Evolutionary conservation across 345 rosid genomes (phyloP), one percentile per base, ranked within the genome.

Genomic region (Clausena lansium): DNA sequence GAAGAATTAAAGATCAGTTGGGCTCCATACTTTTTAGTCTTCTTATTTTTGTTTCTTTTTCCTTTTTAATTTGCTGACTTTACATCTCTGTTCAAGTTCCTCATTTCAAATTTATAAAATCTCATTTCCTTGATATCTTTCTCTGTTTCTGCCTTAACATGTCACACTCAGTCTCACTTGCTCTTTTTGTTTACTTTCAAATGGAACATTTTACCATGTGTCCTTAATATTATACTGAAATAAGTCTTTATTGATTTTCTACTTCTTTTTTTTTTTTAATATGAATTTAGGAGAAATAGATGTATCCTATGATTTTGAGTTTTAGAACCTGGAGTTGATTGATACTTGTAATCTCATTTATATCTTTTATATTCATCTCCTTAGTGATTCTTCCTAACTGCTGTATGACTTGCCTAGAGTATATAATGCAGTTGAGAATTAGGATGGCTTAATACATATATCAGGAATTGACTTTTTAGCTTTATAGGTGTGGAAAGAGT

Each of bases 1-100:
- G 93, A 82, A 86, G 89, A 83, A 77, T 60, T 90, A 82, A 81
- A 41, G 20, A 50, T 32, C 52, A 28, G 67, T 68, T 52, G 57
- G 52, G 38, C 54, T 28, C 0, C 25, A 6, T 52, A 32, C 27
- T 0, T 4, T 65, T 35, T 35, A 35, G 36, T 60, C 50, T 73
- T n/a, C 55, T 45, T 41, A 15, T 50, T 70, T 71, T 78, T 78
- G 39, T 33, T 38, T 7, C 36, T 67, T 69, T 38, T 22, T 63
- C 35, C 20, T 20, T 64, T 52, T 74, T 47, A 39, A 60, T 67
- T 55, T 50, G 66, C 66, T 25, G 33, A 25, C 57, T 24, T 62
- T 71, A 20, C 50, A 17, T 60, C 67, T 79, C 60, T 57, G 73
- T 57, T 62, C 47, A 3, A 27, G 7, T 33, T 45, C 52, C 41